Base-by-base conservation (phyloP, 768 basidiomycete species). In the Hemileccinum rubropunctum region DNA sequence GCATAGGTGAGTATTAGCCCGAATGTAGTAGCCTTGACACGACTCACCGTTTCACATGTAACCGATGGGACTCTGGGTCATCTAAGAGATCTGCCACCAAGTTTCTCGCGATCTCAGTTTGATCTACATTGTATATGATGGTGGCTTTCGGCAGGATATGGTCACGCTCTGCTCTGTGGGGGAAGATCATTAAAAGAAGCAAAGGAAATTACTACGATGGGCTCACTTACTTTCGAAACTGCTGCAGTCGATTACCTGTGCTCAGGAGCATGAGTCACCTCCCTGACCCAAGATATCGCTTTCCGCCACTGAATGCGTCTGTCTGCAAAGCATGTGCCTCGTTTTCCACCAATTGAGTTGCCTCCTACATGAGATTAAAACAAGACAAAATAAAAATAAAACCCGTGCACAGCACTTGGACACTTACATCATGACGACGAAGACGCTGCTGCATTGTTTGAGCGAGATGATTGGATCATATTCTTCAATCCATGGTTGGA, bases 221-320 rank as follows among this genome's bases (percentile, higher is more conserved):
- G 14, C 28, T 0, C 14, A 23, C 45, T 37, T 26, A 78, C 80
- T 76, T 76, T 45, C 81, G 71, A 64, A 82, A 78, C 54, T 77
- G 78, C 63, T 78, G 79, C 41, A 83, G 76, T 32, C 78, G 64
- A n/a, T 81, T 80, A 0, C 80, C 78, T 0, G 73, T 71, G 1
- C 76, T 73, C 8, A 78, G 76, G 4, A 81, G 64, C 48, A 82
- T 58, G 33, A 78, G 72, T 14, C 80, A 63, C 81, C 82, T 83
- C 0, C 81, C 82, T 2, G 78, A 0, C 76, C 77, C 0, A 83
- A 69, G 0, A 79, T 80, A 21, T 82, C 80, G 3, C 81, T 77
- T 0, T 76, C 82, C 1, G 80, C 73, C 11, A 83, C 76, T 12
- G 70, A 74, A 7, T 64, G 59, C n/a, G n/a, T n/a, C n/a, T n/a